phyloP scores from a whole-genome alignment of 116 monocot genomes.

The Dioscorea cayenensis region DNA sequence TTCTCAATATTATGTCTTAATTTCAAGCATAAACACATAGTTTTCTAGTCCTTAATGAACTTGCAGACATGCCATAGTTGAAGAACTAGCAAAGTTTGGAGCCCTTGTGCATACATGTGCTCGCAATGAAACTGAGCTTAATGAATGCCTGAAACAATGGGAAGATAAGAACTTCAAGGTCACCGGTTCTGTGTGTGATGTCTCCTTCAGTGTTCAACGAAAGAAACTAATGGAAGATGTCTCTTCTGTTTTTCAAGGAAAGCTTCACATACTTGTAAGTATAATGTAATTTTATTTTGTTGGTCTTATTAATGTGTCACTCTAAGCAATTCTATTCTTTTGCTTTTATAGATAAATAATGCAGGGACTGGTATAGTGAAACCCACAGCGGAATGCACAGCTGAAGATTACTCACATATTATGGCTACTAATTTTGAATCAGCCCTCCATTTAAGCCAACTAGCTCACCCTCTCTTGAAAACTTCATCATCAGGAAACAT shows the following conservation, averaged over 20 bases:
- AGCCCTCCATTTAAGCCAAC: conserved; percentile 24
- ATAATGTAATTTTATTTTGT: too few species aligned
- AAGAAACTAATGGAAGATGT: conserved; percentile 10
- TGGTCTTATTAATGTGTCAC: too few species aligned
- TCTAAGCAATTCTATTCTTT: neutral
- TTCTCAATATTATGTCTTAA: neutral
- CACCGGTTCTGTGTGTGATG: conserved; percentile 11
- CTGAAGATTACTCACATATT: conserved; percentile 9
- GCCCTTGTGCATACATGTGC: conserved; percentile 20
- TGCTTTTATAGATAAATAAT: conserved; percentile 15
- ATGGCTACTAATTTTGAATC: conserved; percentile 32
- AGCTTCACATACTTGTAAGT: conserved; percentile 29
- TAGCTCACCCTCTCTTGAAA: conserved; percentile 24
- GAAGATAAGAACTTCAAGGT: neutral
- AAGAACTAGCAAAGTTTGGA: conserved; percentile 23
- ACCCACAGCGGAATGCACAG: conserved; percentile 6
- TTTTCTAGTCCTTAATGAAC: neutral
- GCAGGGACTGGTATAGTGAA: conserved; percentile 1
- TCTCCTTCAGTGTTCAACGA: neutral
- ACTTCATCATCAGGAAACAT: conserved; percentile 18
- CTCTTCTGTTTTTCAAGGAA: conserved; percentile 18
- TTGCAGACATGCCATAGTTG: conserved; percentile 25
- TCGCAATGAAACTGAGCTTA: conserved; percentile 21
- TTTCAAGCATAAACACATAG: too few species aligned
- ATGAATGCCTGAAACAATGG: conserved; percentile 1